Conservation (phyloP, 2,329 filamentous ascomycete genomes). For the Fusarium sp. region DNA sequence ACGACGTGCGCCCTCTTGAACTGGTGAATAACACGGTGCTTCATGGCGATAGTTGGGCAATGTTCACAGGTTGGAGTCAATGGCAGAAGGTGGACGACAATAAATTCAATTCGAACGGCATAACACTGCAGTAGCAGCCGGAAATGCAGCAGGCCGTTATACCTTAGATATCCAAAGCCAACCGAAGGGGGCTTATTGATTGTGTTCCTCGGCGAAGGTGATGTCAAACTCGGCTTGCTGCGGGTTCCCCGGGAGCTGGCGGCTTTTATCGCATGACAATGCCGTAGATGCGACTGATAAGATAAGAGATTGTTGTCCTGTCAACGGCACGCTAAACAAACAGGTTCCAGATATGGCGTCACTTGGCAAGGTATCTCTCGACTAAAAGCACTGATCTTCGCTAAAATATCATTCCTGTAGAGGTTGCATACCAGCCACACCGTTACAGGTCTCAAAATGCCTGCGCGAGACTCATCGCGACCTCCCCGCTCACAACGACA, state of each 20-base stretch:
- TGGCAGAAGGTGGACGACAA: slow-evolving; percentile 17
- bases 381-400: slow-evolving; percentile 22
- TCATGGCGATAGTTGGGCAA: slow-evolving; percentile 45
- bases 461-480: slow-evolving; percentile 52
- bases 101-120: slow-evolving; percentile 25
- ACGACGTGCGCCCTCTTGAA: slow-evolving; percentile 46
- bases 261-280: slow-evolving; percentile 42
- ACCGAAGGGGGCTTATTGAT: slow-evolving; percentile 40
- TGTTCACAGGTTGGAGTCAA: slow-evolving; percentile 7
- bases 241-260: slow-evolving; percentile 47
- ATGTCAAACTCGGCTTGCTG: slow-evolving; percentile 54
- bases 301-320: slow-evolving; percentile 55
- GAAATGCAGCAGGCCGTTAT: slow-evolving; percentile 14
- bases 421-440: slow-evolving; percentile 45
- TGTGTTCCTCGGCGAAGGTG: slow-evolving; percentile 46
- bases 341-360: slow-evolving; percentile 36
- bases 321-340: slow-evolving; percentile 50
- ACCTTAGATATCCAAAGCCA: slow-evolving; percentile 38
- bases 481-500: slow-evolving; percentile 45
- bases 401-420: slow-evolving; percentile 17
- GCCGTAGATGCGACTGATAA: slow-evolving; percentile 43
- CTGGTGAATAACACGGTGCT: slow-evolving; percentile 49
- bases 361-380: slow-evolving; percentile 13
- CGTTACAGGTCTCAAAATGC: slow-evolving; percentile 47
- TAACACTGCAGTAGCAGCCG: slow-evolving; percentile 14